Base-by-base conservation (phyloP, 352 stramenopile genomes). In the Phytopythium aichiense region DNA sequence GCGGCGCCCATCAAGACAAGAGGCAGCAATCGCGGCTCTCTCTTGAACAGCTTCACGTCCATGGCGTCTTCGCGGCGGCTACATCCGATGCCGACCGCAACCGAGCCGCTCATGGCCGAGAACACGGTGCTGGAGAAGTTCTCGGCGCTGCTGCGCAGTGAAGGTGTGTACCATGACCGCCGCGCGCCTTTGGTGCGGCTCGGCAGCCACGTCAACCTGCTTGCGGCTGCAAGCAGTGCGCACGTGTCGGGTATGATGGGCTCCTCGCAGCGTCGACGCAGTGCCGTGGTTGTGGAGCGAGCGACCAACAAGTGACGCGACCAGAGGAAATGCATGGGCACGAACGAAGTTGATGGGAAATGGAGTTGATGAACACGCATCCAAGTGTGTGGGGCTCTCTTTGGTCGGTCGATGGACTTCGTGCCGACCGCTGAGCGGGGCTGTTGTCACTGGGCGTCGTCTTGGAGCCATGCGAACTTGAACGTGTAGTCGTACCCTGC, bases 71-170 rank as follows among this genome's bases (percentile, higher is more conserved):
- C 68, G 16, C 65, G 69, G 9, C 72, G 73, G 5, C 46, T 90
- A 20, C 70, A 87, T 58, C 76, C 78, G 30, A 69, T 77, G 16
- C 72, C 76, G 18, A 79, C 68, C 2, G 65, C 69, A 13, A 73
- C 68, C 1, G 54, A 76, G n/a, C 48, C 48, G 28, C 57, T 67
- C 13, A 60, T 76, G 66, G 68, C 64, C 18, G 81, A 91, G 51
- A 91, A 89, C 57, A 80, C 72, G 37, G 70, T 89, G 40, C 69
- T 91, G 0, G 79, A 91, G 60, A 57, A 81, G 56, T 89, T 91
- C 61, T 84, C 81, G 1, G 52, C 62, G n/a, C 58, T 89, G 30
- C 58, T 91, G 55, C 77, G 79, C 11, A 35, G 37, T 7, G 76
- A 84, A 64, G 81, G 79, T 48, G 79, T 91, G 53, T 91, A 91